Base-by-base conservation (phyloP, 129 eudicot species). In the Oenanthe sinensis region DNA sequence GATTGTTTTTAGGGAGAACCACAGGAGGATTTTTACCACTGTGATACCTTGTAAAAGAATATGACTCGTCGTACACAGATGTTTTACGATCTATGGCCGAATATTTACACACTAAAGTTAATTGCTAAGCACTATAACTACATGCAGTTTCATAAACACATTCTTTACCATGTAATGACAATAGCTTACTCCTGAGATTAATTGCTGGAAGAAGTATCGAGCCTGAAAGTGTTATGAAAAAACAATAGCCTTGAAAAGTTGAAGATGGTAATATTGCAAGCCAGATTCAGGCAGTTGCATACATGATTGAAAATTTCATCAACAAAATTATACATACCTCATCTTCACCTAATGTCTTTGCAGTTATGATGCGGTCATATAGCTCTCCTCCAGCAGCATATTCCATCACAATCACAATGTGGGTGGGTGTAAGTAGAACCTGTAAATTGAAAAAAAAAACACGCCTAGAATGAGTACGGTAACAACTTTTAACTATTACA, bases 331-430 rank as follows among this genome's bases (percentile, higher is more conserved):
- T 42, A 79, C 48, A 36, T 43, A 93, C 98, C 98, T 93, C 97
- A 68, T 93, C 98, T 87, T 93, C 98, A 42, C 98, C 91, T 68
- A 93, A 93, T 62, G 92, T 82, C 48, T 94, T 96, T 65, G 97
- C 97, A 91, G 82, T 93, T 78, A 92, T 87, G 52, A 93, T 89
- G 78, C 98, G 78, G 75, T 91, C 97, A 77, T 89, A 86, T 33
- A 93, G 97, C 91, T 91, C 97, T 45, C 98, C 98, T n/a, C 97
- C 98, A 0, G 98, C 98, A 37, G 97, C 98, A 86, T 87, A 93
- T 88, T 93, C 98, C 98, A 93, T 93, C 55, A 93, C 94, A 80
- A 93, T 93, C 58, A 90, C 98, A 55, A 93, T 87, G 84, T 93
- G 95, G 26, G 95, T 87, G n/a, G 98, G 97, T 30, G 98, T 93